Evolutionary conservation across 2,329 filamentous ascomycete species (phyloP).

Genomic region (Cyclaneusma minus): DNA sequence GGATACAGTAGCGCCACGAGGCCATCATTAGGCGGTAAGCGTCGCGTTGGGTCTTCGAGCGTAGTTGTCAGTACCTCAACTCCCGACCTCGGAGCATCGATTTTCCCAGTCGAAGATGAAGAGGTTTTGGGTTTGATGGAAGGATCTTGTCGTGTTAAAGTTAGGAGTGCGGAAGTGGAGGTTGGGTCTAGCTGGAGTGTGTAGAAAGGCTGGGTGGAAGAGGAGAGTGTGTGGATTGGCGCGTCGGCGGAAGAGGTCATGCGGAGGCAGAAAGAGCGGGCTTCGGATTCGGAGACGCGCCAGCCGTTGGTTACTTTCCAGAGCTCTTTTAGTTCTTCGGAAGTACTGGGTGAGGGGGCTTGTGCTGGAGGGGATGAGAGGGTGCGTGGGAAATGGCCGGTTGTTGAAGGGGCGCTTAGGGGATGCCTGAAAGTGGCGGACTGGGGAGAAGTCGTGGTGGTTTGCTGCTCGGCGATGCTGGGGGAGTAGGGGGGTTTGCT

Average conservation of each 20-base stretch:
- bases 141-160: slow-evolving; percentile 43
- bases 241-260: slow-evolving; percentile 40
- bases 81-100: slow-evolving; percentile 6
- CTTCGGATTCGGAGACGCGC: slow-evolving; percentile 44
- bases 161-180: slow-evolving; percentile 44
- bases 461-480: slow-evolving; percentile 11
- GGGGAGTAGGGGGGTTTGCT: slow-evolving; percentile 46
- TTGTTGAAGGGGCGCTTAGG: slow-evolving; percentile 10
- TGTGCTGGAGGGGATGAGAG: slow-evolving; percentile 10
- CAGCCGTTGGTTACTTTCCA: slow-evolving; percentile 60
- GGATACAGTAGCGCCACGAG: slow-evolving; percentile 57
- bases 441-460: too few species aligned
- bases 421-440: slow-evolving; percentile 14
- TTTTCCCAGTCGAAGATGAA: slow-evolving; percentile 9
- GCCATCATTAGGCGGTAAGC: slow-evolving; percentile 40
- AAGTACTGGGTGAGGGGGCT: slow-evolving; percentile 18
- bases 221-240: slow-evolving; percentile 51
- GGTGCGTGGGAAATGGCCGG: slow-evolving; percentile 13
- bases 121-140: slow-evolving; percentile 29
- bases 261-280: slow-evolving; percentile 41
- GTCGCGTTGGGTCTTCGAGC: slow-evolving; percentile 37
- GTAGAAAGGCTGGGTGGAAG: slow-evolving; percentile 48
- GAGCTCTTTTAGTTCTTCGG: slow-evolving; percentile 45
- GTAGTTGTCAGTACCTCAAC: slow-evolving; percentile 38
- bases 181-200: slow-evolving; percentile 48